phyloP scores from a whole-genome alignment of 306 rosid species.

The Erythrophleum fordii region DNA sequence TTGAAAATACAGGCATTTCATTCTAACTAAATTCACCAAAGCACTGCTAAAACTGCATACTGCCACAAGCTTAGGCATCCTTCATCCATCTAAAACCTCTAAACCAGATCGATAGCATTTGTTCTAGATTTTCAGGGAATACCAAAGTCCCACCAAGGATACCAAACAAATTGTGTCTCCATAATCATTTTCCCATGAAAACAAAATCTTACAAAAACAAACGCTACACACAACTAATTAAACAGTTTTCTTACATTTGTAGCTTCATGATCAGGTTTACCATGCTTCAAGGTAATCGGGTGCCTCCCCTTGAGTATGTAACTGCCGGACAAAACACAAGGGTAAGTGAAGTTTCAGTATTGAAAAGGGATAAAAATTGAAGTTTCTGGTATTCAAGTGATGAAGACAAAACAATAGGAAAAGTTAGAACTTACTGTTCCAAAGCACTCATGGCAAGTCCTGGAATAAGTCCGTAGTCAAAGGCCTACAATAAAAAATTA shows the following conservation, averaged over 20 bases:
- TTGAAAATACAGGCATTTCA: not conserved
- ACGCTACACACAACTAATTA: constrained; percentile 23
- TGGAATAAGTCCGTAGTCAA: constrained; percentile 84
- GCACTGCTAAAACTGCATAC: not conserved
- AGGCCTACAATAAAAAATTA: constrained; percentile 62
- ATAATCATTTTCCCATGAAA: not conserved
- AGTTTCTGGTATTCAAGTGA: constrained; percentile 12
- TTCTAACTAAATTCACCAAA: not conserved
- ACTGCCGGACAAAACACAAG: constrained; percentile 51
- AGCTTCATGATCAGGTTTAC: constrained; percentile 90
- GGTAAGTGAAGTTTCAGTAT: constrained; percentile 32
- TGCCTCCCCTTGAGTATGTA: constrained; percentile 83
- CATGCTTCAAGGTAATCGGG: constrained; percentile 84
- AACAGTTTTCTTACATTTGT: constrained; percentile 69
- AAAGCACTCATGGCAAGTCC: constrained; percentile 86
- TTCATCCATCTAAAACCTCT: not conserved
- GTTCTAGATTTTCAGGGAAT: not conserved
- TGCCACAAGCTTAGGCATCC: not conserved
- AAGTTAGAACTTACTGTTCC: constrained; percentile 77
- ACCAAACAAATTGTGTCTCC: not conserved
- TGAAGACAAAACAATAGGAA: constrained; percentile 30
- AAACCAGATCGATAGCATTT: not conserved
- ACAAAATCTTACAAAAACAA: not conserved
- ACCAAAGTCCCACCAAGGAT: not conserved
- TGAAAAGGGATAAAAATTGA: constrained; percentile 23